A percentile compares a stretch with the other conserved stretches of the same genome.
These are phyloP conservation scores for Carex scoparia DNA, from an alignment of 176 grass and related monocot species.

Conservation along the genomic window DNA sequence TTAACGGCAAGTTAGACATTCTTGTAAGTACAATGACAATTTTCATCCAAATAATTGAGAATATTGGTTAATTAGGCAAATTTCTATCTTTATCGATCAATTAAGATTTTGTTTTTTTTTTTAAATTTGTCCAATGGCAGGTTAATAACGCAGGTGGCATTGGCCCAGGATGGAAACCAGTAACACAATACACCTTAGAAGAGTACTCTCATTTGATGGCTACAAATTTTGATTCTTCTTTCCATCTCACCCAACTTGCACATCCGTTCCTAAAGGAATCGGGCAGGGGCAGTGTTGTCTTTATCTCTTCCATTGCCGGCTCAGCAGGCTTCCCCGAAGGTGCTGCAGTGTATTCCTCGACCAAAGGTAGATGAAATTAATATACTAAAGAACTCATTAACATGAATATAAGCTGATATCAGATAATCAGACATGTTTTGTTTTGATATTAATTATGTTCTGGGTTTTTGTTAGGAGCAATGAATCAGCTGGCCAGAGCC, in stretches of 20 bases:
- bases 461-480: background rate
- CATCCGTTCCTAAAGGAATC: background rate
- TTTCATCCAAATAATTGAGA: background rate
- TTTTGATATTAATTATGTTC: background rate
- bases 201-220: background rate
- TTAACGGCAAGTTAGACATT: slow-evolving; percentile 13
- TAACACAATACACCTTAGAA: background rate
- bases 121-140: background rate
- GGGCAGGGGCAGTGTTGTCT: background rate
- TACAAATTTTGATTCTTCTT: background rate
- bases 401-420: background rate
- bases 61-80: background rate
- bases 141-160: background rate
- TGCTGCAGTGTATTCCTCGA: background rate
- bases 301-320: slow-evolving; percentile 14
- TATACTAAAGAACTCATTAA: background rate
- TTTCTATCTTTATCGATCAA: background rate
- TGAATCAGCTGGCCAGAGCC: background rate
- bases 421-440: background rate
- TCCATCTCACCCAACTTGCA: slow-evolving; percentile 1
- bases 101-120: background rate
- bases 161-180: background rate
- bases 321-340: background rate
- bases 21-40: background rate
- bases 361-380: background rate